Evolutionary conservation across 345 rosid genomes (phyloP).

Genomic region (Psidium friedrichsthalianum): DNA sequence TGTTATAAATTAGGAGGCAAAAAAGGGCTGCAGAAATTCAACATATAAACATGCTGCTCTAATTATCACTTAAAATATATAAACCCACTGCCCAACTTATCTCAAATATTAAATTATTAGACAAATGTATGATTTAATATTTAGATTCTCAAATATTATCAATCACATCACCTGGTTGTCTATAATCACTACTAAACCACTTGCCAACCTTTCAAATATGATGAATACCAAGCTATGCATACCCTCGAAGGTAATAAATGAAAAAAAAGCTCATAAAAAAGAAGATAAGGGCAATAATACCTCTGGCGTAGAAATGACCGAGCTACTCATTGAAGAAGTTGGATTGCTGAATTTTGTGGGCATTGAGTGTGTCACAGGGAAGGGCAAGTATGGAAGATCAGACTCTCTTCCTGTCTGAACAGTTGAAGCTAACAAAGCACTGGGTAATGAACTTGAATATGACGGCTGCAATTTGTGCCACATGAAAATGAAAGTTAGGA

Average conservation of each 20-base stretch:
- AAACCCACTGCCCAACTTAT: background rate
- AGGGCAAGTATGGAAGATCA: slow-evolving; percentile 75
- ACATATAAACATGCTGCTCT: background rate
- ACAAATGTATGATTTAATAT: background rate
- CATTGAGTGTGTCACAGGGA: slow-evolving; percentile 57
- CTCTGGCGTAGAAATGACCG: slow-evolving; percentile 74
- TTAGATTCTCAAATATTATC: background rate
- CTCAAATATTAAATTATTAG: background rate
- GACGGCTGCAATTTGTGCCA: slow-evolving; percentile 32
- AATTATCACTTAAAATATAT: background rate
- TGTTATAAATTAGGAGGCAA: background rate
- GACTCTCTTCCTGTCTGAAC: slow-evolving; percentile 69
- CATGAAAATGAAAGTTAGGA: background rate
- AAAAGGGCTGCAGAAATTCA: background rate
- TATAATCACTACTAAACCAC: background rate
- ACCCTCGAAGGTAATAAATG: background rate
- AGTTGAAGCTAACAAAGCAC: slow-evolving; percentile 56
- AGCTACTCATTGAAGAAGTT: slow-evolving; percentile 57
- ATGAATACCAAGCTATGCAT: background rate
- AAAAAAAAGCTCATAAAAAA: background rate
- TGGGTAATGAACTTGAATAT: slow-evolving; percentile 66
- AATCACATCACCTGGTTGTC: background rate
- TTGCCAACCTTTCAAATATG: background rate
- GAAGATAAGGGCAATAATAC: slow-evolving; percentile 10
- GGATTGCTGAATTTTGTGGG: slow-evolving; percentile 55